A percentile compares a stretch with the other conserved stretches of the same genome.
These are phyloP conservation scores for Grosmannia clavigera DNA, from an alignment of 2,329 filamentous ascomycete species.

Conservation along the genomic window DNA sequence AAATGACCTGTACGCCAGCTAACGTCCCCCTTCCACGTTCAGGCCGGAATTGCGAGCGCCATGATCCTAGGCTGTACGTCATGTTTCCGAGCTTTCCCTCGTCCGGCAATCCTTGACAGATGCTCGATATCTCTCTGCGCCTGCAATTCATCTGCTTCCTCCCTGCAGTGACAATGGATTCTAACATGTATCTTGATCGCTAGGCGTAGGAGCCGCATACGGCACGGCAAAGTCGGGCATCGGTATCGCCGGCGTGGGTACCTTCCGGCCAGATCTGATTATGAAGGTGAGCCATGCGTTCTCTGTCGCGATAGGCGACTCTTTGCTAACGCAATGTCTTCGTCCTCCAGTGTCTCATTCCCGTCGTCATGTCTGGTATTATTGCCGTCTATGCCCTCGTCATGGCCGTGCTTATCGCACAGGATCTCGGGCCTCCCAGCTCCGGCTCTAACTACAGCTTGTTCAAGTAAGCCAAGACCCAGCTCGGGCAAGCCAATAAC, in stretches of 20 bases:
- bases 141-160: constrained; percentile 6
- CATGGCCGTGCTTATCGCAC: constrained; percentile 88
- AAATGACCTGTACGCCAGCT: not conserved
- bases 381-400: constrained; percentile 97
- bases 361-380: constrained; percentile 97
- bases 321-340: not conserved
- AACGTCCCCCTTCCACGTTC: constrained; percentile 1
- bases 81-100: constrained; percentile 2
- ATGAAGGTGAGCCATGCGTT: constrained; percentile 58
- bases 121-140: constrained; percentile 8
- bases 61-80: constrained; percentile 74
- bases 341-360: constrained; percentile 56
- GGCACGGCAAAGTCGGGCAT: constrained; percentile 83
- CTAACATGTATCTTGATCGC: not conserved
- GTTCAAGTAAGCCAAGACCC: constrained; percentile 51
- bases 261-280: constrained; percentile 74
- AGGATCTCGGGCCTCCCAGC: constrained; percentile 67
- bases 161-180: not conserved
- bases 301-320: not conserved
- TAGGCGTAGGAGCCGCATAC: constrained; percentile 64
- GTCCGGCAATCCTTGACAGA: not conserved
- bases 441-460: constrained; percentile 58
- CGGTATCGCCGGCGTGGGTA: constrained; percentile 75
- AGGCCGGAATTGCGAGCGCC: constrained; percentile 68
- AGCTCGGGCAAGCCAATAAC: no score